Percentiles rank a stretch among this genome's conserved stretches.
These are phyloP conservation scores for Auricularia sp. DNA, from an alignment of 768 basidiomycete genomes.

Conservation along the genomic window DNA sequence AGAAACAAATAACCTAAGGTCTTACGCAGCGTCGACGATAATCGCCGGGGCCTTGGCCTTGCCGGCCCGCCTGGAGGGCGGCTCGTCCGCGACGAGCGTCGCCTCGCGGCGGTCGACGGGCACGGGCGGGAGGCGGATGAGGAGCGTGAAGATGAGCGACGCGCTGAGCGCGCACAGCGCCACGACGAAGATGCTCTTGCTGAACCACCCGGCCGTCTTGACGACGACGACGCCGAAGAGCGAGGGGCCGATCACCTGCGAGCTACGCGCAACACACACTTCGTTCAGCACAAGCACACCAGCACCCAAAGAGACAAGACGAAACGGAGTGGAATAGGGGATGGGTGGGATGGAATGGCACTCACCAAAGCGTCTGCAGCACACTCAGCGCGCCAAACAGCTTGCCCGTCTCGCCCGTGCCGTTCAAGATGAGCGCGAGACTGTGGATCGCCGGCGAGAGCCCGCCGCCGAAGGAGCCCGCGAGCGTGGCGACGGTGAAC, in stretches of 20 bases:
- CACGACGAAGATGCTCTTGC: constrained; percentile 59
- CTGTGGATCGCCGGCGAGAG: constrained; percentile 60
- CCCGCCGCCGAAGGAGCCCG: constrained; percentile 52
- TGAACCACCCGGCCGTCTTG: constrained; percentile 58
- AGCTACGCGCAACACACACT: too few species aligned
- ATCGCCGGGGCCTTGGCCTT: background rate
- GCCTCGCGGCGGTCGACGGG: background rate
- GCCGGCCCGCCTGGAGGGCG: background rate
- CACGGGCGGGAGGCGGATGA: background rate
- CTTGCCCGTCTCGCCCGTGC: constrained; percentile 47
- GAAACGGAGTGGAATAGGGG: too few species aligned
- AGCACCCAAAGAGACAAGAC: too few species aligned
- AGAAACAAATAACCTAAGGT: background rate
- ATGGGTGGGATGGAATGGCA: too few species aligned
- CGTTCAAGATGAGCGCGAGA: constrained; percentile 55
- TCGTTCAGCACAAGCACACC: too few species aligned
- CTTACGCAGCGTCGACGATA: background rate
- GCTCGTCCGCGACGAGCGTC: background rate
- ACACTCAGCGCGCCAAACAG: constrained; percentile 78
- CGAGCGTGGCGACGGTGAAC: constrained; percentile 41
- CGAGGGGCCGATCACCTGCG: constrained; percentile 60
- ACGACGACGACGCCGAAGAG: constrained; percentile 64
- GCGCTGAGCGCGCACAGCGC: constrained; percentile 26
- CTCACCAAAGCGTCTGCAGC: constrained; percentile 56
- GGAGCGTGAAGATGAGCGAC: background rate